A percentile compares a stretch with the other conserved stretches of the same genome.
Conservation (phyloP, 2,329 filamentous ascomycete species). For the Cladobotryum mycophilum region DNA sequence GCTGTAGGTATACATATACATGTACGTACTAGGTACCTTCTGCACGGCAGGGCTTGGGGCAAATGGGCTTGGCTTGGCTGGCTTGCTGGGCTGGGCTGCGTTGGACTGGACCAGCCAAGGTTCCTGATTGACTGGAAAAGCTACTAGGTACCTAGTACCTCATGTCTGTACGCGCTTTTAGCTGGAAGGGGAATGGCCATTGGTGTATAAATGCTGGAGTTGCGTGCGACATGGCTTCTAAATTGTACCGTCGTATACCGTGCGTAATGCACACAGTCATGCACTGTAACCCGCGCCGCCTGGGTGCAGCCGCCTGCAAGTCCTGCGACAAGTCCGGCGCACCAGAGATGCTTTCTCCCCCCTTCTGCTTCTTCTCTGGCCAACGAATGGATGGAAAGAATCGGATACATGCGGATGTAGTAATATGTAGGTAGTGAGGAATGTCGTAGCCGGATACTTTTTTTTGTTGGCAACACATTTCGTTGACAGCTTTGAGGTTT, state of each 20-base stretch:
- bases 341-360: background rate
- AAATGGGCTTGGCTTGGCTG: background rate
- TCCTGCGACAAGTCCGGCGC: slow-evolving; percentile 1
- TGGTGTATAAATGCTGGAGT: slow-evolving; percentile 1
- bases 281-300: slow-evolving; percentile 12
- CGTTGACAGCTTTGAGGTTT: no score
- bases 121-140: background rate
- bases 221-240: slow-evolving; percentile 4
- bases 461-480: no score
- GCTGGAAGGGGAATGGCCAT: background rate
- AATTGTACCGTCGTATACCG: background rate
- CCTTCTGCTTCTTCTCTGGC: no score
- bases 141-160: background rate
- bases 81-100: background rate
- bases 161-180: background rate
- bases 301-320: slow-evolving; percentile 5
- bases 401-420: slow-evolving; percentile 8
- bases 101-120: background rate
- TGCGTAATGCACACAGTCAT: background rate
- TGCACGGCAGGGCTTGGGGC: background rate
- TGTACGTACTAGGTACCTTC: background rate
- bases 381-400: background rate
- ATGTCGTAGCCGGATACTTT: background rate
- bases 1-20: background rate
- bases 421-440: no score